A percentile compares a stretch with the other conserved stretches of the same genome.
Evolutionary conservation across 257 asterid species (phyloP).

Genomic region (Solanum gracilifrons): DNA sequence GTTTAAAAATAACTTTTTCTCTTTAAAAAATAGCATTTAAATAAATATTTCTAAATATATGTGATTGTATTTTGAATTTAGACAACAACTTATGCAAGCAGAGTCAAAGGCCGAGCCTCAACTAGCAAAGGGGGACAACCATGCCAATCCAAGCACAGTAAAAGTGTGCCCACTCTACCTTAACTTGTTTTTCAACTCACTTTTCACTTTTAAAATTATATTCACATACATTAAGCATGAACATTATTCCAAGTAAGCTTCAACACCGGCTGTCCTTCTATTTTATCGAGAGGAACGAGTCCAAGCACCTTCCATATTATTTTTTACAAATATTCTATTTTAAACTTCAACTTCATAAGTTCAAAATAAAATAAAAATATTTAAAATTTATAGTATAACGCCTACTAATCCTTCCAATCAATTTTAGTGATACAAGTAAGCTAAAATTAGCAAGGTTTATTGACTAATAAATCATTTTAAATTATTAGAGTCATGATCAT

Average conservation of each 20-base stretch:
- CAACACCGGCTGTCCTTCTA: too few relatives aligned
- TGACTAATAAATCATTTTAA: not conserved
- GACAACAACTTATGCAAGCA: not conserved
- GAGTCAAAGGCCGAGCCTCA: too few relatives aligned
- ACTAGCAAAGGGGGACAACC: too few relatives aligned
- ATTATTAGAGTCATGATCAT: not conserved
- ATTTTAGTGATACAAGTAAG: not conserved
- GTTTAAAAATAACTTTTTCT: not conserved
- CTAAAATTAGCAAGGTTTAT: not conserved
- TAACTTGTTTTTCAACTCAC: not conserved
- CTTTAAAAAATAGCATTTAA: not conserved
- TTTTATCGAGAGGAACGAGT: too few relatives aligned
- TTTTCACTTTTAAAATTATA: not conserved
- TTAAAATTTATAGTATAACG: not conserved
- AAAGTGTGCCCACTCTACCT: too few relatives aligned
- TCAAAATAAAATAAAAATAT: not conserved
- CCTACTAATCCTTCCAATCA: not conserved
- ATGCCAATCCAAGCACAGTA: too few relatives aligned
- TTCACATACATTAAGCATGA: not conserved
- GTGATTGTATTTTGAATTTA: not conserved
- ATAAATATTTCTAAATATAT: not conserved
- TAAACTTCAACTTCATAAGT: not conserved
- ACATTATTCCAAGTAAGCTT: not conserved
- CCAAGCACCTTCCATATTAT: too few relatives aligned
- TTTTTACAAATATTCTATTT: not conserved